phyloP scores from a whole-genome alignment of 768 basidiomycete genomes.

The Gymnopilus dilepis region DNA sequence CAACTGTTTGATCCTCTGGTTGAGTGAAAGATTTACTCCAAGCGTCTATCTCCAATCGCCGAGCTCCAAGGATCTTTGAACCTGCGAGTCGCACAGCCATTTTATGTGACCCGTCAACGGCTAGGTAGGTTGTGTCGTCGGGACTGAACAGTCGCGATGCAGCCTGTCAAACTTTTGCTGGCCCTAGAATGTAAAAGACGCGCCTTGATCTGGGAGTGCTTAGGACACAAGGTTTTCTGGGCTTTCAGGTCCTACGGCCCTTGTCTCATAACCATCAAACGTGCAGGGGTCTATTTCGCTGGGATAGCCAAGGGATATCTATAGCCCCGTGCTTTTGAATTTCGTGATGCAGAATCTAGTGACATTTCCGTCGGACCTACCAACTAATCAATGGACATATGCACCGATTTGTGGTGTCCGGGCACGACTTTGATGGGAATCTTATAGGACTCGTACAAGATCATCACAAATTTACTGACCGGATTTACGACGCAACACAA shows the following conservation, averaged over 20 bases:
- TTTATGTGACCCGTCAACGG: not conserved
- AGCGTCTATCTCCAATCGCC: constrained; percentile 14
- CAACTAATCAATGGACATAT: constrained; percentile 30
- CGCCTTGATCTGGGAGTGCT: constrained; percentile 8
- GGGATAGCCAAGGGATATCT: constrained; percentile 25
- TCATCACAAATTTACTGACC: constrained; percentile 29
- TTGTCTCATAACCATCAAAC: constrained; percentile 23
- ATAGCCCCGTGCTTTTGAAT: constrained; percentile 25
- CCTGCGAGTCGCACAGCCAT: constrained; percentile 3
- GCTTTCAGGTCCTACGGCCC: constrained; percentile 17
- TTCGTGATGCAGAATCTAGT: constrained; percentile 25
- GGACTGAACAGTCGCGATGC: not conserved
- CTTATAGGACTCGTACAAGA: constrained; percentile 25
- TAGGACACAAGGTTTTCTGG: constrained; percentile 10
- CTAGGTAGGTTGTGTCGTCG: constrained; percentile 3
- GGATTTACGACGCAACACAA: constrained; percentile 26
- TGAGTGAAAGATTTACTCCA: constrained; percentile 16
- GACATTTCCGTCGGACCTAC: constrained; percentile 22
- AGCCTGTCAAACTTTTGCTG: not conserved
- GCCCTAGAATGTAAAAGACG: not conserved
- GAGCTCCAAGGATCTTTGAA: constrained; percentile 23
- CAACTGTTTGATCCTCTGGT: not conserved
- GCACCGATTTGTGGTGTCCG: constrained; percentile 29
- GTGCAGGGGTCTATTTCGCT: constrained; percentile 23
- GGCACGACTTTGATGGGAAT: constrained; percentile 31